phyloP scores from a whole-genome alignment of 345 rosid species.

The Hibiscus tridactylites region DNA sequence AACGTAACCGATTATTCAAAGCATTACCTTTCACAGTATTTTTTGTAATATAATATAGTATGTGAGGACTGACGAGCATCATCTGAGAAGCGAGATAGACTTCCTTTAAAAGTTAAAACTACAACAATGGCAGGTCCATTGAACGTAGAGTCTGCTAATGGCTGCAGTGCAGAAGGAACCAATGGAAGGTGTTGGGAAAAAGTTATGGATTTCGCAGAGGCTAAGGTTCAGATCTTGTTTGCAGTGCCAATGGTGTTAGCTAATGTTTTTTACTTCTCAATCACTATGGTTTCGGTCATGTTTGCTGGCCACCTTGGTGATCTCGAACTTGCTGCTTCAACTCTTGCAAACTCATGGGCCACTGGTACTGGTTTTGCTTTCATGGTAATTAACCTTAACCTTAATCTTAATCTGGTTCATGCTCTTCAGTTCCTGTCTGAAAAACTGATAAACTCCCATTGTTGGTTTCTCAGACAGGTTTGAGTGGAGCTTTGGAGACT shows the following conservation, averaged over 20 bases:
- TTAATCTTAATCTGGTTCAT: not conserved
- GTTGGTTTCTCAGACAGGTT: conserved; percentile 36
- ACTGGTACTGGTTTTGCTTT: conserved; percentile 66
- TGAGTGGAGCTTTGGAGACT: conserved; percentile 81
- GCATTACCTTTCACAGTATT: too few species aligned
- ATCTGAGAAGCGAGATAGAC: not conserved
- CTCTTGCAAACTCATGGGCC: conserved; percentile 87
- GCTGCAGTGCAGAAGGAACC: too few species aligned
- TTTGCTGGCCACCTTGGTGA: conserved; percentile 70
- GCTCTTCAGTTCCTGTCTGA: not conserved
- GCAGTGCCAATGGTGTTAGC: conserved; percentile 63
- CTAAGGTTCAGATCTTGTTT: conserved; percentile 47
- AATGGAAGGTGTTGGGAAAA: conserved; percentile 25
- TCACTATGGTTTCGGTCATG: conserved; percentile 68
- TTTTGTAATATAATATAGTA: not conserved
- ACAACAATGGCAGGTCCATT: not conserved
- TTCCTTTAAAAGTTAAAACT: not conserved
- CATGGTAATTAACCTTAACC: conserved; percentile 25
- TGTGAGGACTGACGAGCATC: not conserved
- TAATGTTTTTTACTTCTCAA: conserved; percentile 44
- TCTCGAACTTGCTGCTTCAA: conserved; percentile 70
- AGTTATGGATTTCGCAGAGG: conserved; percentile 39
- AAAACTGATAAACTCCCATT: not conserved
- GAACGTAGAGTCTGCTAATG: conserved; percentile 5
- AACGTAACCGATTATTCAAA: too few species aligned